phyloP scores from a whole-genome alignment of 164 flowering plant species.

The Dillenia suffruticosa region DNA sequence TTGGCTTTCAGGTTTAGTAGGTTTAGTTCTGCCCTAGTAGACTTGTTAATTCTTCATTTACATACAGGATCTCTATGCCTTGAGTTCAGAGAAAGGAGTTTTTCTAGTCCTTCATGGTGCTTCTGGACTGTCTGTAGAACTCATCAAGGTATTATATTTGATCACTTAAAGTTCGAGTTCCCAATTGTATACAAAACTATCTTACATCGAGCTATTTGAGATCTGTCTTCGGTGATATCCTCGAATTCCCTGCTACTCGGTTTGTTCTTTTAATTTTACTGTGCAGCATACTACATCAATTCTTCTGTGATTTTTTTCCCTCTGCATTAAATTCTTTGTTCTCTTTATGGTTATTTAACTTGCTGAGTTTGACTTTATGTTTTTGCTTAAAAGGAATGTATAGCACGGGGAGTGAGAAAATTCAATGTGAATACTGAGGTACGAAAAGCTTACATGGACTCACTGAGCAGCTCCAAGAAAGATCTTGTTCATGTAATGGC shows the following conservation, averaged over 20 bases:
- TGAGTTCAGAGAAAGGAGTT: slow-evolving; percentile 68
- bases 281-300: too few species aligned
- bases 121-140: slow-evolving; percentile 75
- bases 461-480: slow-evolving; percentile 50
- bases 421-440: slow-evolving; percentile 98
- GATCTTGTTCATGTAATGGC: slow-evolving; percentile 83
- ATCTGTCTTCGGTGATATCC: too few species aligned
- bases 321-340: not conserved
- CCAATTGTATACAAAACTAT: too few species aligned
- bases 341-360: not conserved
- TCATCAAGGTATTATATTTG: slow-evolving; percentile 56
- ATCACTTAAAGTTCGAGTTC: too few species aligned
- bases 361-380: not conserved
- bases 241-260: too few species aligned
- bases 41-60: slow-evolving; percentile 3
- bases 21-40: not conserved
- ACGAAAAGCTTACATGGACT: slow-evolving; percentile 83
- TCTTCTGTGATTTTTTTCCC: too few species aligned
- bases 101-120: slow-evolving; percentile 97
- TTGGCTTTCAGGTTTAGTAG: too few species aligned
- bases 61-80: slow-evolving; percentile 55
- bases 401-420: slow-evolving; percentile 74
- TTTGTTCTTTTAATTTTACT: too few species aligned
- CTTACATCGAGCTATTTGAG: too few species aligned
- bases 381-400: slow-evolving; percentile 61